Base-by-base conservation (phyloP, 352 stramenopile species). In the Blastocystis hominis region DNA sequence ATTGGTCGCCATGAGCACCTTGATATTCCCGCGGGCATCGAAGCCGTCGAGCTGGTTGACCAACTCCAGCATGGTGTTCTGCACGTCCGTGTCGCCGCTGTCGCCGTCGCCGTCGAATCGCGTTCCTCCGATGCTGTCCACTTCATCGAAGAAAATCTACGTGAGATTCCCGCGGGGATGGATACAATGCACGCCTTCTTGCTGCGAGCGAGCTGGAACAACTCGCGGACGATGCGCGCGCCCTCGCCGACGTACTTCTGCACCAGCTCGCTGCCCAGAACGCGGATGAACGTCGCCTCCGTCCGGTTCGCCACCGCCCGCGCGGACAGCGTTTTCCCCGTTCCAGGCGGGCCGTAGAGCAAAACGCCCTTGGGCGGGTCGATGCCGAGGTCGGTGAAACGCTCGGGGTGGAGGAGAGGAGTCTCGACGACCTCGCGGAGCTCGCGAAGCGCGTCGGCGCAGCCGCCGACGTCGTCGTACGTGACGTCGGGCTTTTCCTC, bases 401-500 rank as follows among this genome's bases (percentile, higher is more conserved):
- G 92, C 89, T 99, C 97, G 0, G 96, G 96, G 90, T 99, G 96
- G 77, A 99, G 90, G 63, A 99, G 90, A 1, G 97, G 97, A 61
- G 98, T 93, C 90, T 99, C 97, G 59, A 99, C 93, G 38, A 99
- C 97, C 90, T 99, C 97, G 53, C 96, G 91, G 7, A 99, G 92
- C 90, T 99, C 98, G 90, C 98, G 95, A 69, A 99, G 93, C 53
- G 95, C 94, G 20, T 87, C 86, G 30, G 66, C 64, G 24, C 61
- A 70, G n/a, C 97, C 97, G 50, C 97, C 97, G 0, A 99, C 96
- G 91, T 99, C 96, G 90, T 99, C 96, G 92, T 99, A 99, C 3
- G 97, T 99, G 13, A 99, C 96, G 92, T 99, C 96, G 5, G 96
- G 97, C 91, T 99, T 99, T 89, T 99, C 96, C 91, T 99, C 97